Conservation (phyloP, 176 grass and related monocot genomes). For the Leersia perrieri region DNA sequence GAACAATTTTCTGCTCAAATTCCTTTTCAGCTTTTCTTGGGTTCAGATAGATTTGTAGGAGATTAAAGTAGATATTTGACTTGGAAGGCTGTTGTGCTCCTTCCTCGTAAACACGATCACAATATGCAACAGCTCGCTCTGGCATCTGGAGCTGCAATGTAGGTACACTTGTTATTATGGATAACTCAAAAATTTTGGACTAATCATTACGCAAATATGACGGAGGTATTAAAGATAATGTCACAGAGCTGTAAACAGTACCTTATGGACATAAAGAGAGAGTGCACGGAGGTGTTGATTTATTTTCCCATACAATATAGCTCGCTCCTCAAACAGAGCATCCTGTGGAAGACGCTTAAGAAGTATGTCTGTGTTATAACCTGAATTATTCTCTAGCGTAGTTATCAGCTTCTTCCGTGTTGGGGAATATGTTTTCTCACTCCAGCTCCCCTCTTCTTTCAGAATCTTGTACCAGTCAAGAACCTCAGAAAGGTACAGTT, state of each 20-base stretch:
- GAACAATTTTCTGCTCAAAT: constrained; percentile 62
- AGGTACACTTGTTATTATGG: constrained; percentile 18
- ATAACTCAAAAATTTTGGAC: constrained; percentile 17
- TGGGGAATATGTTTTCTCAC: constrained; percentile 76
- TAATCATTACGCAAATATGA: constrained; percentile 8
- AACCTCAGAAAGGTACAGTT: constrained; percentile 98
- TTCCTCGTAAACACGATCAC: constrained; percentile 90
- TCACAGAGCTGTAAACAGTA: constrained; percentile 35
- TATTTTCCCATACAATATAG: constrained; percentile 88
- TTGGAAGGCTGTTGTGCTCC: constrained; percentile 65
- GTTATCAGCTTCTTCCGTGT: constrained; percentile 90
- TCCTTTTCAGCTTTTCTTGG: constrained; percentile 74
- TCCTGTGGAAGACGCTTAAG: constrained; percentile 83
- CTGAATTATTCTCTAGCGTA: constrained; percentile 83
- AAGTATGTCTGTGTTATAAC: constrained; percentile 82
- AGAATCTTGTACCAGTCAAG: constrained; percentile 82
- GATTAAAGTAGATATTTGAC: constrained; percentile 93
- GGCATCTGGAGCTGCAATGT: constrained; percentile 72
- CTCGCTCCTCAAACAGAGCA: constrained; percentile 92
- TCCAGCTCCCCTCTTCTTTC: constrained; percentile 88
- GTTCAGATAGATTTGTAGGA: constrained; percentile 97
- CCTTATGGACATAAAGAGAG: constrained; percentile 98
- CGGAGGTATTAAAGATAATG: not conserved
- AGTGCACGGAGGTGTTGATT: constrained; percentile 91
- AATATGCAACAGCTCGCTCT: constrained; percentile 82